phyloP scores from a whole-genome alignment of 164 flowering plant genomes.

The Buxus sempervirens region DNA sequence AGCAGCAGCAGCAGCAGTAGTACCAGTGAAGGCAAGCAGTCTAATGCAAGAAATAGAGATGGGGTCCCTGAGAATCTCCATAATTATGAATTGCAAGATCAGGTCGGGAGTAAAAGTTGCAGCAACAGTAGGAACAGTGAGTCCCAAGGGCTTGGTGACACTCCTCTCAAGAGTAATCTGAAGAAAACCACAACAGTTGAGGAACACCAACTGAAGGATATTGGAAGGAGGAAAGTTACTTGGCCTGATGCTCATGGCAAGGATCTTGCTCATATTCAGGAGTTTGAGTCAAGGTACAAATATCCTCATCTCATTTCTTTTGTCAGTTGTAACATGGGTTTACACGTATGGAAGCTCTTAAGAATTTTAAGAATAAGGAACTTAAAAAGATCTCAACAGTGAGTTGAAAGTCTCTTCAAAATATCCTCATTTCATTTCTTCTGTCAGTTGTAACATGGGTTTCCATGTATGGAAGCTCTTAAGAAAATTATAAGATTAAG shows the following conservation, averaged over 20 bases:
- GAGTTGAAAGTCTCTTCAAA: no score
- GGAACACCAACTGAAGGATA: slow-evolving; percentile 16
- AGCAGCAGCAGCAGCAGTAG: slow-evolving; percentile 15
- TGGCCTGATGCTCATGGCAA: slow-evolving; percentile 72
- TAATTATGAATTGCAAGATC: slow-evolving; percentile 16
- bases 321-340: no score
- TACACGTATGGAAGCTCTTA: no score
- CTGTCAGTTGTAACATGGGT: no score
- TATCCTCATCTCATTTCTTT: no score
- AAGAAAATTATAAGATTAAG: no score
- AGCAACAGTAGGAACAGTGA: slow-evolving; percentile 6
- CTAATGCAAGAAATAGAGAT: slow-evolving; percentile 9
- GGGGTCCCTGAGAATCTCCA: slow-evolving; percentile 14
- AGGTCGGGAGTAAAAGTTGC: neutral
- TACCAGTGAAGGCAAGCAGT: slow-evolving; percentile 7
- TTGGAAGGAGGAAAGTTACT: slow-evolving; percentile 54
- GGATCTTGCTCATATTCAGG: slow-evolving; percentile 61
- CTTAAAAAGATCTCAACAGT: no score
- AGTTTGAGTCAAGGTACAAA: slow-evolving; percentile 56
- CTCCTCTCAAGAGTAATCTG: slow-evolving; percentile 54
- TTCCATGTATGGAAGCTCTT: no score
- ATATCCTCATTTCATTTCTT: no score
- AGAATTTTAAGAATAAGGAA: no score
- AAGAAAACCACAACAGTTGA: slow-evolving; percentile 32
- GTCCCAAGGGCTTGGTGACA: slow-evolving; percentile 18